Conservation (phyloP, 1,284 basidiomycete genomes). For the Somion occarium region DNA sequence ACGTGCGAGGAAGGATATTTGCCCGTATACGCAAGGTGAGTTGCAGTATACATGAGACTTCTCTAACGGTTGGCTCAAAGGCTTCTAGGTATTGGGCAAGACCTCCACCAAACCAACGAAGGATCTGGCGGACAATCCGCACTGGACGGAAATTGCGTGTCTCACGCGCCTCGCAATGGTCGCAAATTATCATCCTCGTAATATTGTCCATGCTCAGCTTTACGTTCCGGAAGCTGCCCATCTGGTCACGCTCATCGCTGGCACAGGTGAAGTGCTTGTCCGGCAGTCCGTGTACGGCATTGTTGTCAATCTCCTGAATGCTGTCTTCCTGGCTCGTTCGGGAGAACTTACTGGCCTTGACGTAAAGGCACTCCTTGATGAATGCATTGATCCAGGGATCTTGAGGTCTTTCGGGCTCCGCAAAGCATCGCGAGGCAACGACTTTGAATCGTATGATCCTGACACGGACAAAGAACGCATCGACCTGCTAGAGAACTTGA, state of each 20-base stretch:
- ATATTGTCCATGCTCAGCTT: slow-evolving; percentile 64
- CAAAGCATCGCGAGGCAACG: slow-evolving; percentile 55
- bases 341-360: slow-evolving; percentile 39
- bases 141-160: slow-evolving; percentile 83
- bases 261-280: slow-evolving; percentile 67
- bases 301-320: slow-evolving; percentile 77
- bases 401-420: slow-evolving; percentile 73
- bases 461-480: slow-evolving; percentile 57
- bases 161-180: slow-evolving; percentile 71
- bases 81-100: slow-evolving; percentile 61
- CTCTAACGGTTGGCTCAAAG: background rate
- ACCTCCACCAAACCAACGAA: slow-evolving; percentile 60
- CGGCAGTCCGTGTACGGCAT: slow-evolving; percentile 80
- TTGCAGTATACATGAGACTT: slow-evolving; percentile 2
- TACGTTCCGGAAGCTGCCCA: slow-evolving; percentile 83
- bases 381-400: slow-evolving; percentile 51
- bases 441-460: slow-evolving; percentile 54
- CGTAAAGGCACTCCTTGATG: slow-evolving; percentile 57
- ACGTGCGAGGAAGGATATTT: slow-evolving; percentile 73
- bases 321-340: slow-evolving; percentile 54
- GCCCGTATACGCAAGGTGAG: slow-evolving; percentile 74
- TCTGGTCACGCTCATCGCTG: slow-evolving; percentile 70
- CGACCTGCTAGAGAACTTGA: slow-evolving; percentile 64
- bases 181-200: slow-evolving; percentile 64
- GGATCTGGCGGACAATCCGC: slow-evolving; percentile 63